These are phyloP conservation scores for Dichotomopilus funicola DNA, from an alignment of 2,329 filamentous ascomycete genomes.

Conservation along the genomic window DNA sequence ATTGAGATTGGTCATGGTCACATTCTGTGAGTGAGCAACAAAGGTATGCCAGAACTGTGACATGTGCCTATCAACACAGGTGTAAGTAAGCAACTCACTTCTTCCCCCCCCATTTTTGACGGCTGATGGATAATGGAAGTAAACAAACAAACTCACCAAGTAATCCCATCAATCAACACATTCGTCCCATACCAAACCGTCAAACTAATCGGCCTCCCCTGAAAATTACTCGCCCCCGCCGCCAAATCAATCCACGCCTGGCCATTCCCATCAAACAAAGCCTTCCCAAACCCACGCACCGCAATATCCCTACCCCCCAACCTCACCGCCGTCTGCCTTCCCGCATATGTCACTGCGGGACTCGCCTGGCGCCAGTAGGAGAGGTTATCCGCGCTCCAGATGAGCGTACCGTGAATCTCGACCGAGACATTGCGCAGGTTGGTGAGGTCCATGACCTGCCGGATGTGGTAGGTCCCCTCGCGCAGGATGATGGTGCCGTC, in stretches of 20 bases:
- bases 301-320: constrained; percentile 44
- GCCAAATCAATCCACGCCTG: constrained; percentile 42
- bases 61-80: constrained; percentile 27
- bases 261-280: constrained; percentile 40
- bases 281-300: constrained; percentile 43
- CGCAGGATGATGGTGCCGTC: constrained; percentile 46
- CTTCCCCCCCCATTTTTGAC: not conserved
- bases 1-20: constrained; percentile 47
- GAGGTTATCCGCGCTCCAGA: constrained; percentile 35
- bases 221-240: constrained; percentile 34
- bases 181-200: constrained; percentile 42
- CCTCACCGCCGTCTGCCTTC: constrained; percentile 43
- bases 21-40: constrained; percentile 40
- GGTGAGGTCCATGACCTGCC: constrained; percentile 43
- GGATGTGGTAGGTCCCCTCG: constrained; percentile 42
- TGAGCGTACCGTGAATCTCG: constrained; percentile 41
- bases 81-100: not conserved
- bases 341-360: constrained; percentile 42
- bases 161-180: constrained; percentile 38
- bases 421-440: constrained; percentile 40
- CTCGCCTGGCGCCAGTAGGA: constrained; percentile 44
- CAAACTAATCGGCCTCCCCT: constrained; percentile 39
- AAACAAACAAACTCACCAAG: constrained; percentile 23
- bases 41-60: constrained; percentile 45
- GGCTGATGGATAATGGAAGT: not conserved